Evolutionary conservation across 345 rosid species (phyloP), one percentile per base, ranked within the genome.

Genomic region (Moricandia arvensis): DNA sequence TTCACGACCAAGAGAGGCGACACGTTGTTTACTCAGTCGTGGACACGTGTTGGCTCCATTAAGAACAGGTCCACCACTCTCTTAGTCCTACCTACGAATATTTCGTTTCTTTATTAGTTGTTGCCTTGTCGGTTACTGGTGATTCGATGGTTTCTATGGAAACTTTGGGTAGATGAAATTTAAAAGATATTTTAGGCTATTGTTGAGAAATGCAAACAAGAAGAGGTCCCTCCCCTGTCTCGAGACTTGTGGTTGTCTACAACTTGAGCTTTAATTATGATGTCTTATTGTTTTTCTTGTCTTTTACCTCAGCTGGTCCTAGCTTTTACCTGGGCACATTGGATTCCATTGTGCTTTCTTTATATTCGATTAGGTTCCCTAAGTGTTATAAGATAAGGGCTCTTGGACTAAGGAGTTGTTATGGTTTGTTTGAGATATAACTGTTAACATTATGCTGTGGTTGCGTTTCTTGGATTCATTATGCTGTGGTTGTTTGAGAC

Each of bases 11-110:
- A 84, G 8, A 86, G 92, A 70, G 90, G 92, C 2, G 95, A 87
- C 16, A 80, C 87, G n/a, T 55, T 91, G 80, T 94, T 94, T 76
- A 89, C 91, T 41, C 97, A 91, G 82, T 76, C 86, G 2, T 94
- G 98, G 98, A 72, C 87, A 3, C 92, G 93, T 4, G 76, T 81
- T 68, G 47, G 47, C 47, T 64, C 63, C 51, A 4, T 53, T 61
- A 71, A 81, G 57, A 81, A 84, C 85, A 89, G 97, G 98, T 91
- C 47, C 60, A 6, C 47, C 60, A 6, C 30, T 66, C 63, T 55
- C 49, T n/a, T n/a, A n/a, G n/a, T n/a, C n/a, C n/a, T n/a, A n/a
- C n/a, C 49, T 55, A 7, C 18, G 2, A 53, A 8, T n/a, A n/a
- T 21, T 59, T 45, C 21, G 63, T 15, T 18, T 55, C 35, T 30